Evolutionary conservation across 495 filamentous ascomycete species (phyloP), one percentile per base, ranked within the genome.

Genomic region (Sordaria brevicollis): DNA sequence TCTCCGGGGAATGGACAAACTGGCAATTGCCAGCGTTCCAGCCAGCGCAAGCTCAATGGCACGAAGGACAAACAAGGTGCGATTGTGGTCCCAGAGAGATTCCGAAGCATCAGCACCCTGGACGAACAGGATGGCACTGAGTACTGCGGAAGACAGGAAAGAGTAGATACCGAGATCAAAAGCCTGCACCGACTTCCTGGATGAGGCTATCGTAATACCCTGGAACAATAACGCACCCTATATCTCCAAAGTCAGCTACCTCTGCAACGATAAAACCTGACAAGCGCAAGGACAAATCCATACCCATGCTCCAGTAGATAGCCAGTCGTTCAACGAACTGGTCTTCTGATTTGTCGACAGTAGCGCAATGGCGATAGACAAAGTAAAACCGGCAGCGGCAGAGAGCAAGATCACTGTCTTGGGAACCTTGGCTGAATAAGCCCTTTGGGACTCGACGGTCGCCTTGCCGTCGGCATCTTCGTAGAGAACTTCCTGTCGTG

Each of bases 401-500:
- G 80, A 81, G 31, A 82, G 17, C 19, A 85, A 68, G 65, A 88
- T 75, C 15, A 81, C 21, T 29, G 77, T 67, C 70, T 84, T 89
- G 36, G 85, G 83, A 6, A 81, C 39, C 68, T 78, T 84, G 36
- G 81, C 78, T 31, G 86, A 87, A 74, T 84, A 90, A 39, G 77
- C 78, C 34, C 82, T 81, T 71, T 86, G 72, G 5, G 87, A 84
- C 71, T 89, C 84, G 57, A 82, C 79, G 0, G 85, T 89, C 35
- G 88, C 87, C 71, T 80, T 77, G 68, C 89, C 89, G 77, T 91
- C 89, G 71, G 83, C 79, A 76, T 91, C 89, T 75, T 88, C 81
- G 70, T 91, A 91, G 6, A 62, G 25, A 5, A 81, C 70, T 1
- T 81, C 79, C 38, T 76, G 74, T 67, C 76, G 81, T 10, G 73